These are phyloP conservation scores for Arthroderma sp. DNA, from an alignment of 2,329 filamentous ascomycete species.

Conservation along the genomic window DNA sequence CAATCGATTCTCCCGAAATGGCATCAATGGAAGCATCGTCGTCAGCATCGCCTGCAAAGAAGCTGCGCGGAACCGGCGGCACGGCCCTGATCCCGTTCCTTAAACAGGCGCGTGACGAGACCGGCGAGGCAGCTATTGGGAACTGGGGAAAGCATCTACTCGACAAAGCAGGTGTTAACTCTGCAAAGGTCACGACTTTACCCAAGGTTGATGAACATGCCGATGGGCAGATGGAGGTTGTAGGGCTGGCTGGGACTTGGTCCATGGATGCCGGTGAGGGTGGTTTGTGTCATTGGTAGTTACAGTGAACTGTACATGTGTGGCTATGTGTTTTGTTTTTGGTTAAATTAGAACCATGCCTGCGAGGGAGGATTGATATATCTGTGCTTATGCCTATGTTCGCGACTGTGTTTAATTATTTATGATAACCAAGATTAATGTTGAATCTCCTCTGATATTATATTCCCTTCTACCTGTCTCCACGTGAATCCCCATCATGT, in stretches of 20 bases:
- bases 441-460: too few relatives aligned
- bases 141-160: conserved; percentile 48
- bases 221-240: conserved; percentile 43
- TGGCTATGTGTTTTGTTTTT: not conserved
- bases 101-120: conserved; percentile 93
- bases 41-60: conserved; percentile 37
- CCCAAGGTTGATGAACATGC: conserved; percentile 41
- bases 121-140: conserved; percentile 75
- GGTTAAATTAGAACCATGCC: not conserved
- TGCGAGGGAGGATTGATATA: too few relatives aligned
- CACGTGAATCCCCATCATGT: too few relatives aligned
- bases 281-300: conserved; percentile 44
- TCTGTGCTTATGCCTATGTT: too few relatives aligned
- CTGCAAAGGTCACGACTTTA: conserved; percentile 28
- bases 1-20: conserved; percentile 19
- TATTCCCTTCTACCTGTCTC: too few relatives aligned
- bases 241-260: conserved; percentile 74
- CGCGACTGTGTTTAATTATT: too few relatives aligned
- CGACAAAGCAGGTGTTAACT: conserved; percentile 8
- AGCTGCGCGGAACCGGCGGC: conserved; percentile 78
- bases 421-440: too few relatives aligned
- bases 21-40: not conserved
- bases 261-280: conserved; percentile 71
- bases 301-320: not conserved
- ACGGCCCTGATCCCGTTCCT: conserved; percentile 90